Evolutionary conservation across 805 yeast genomes (phyloP), one percentile per base, ranked within the genome.

Genomic region (Huiozyma naganishii): DNA sequence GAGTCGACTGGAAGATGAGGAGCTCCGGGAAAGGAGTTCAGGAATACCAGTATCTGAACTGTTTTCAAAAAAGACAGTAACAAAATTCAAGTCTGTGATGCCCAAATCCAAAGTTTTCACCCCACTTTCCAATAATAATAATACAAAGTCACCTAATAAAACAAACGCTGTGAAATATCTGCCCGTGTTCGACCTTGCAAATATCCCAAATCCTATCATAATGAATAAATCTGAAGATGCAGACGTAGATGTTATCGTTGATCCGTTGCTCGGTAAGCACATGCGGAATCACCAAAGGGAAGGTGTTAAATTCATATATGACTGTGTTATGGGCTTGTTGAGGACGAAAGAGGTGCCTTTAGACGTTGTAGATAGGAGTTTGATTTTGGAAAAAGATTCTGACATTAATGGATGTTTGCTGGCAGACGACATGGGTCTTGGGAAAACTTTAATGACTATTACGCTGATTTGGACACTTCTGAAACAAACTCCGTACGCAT

Each of bases 401-500:
- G 59, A 55, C 39, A 50, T 63, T 12, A 52, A 64, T 37, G 97
- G 98, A 0, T 89, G 90, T 2, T 64, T 92, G 5, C 62, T 92
- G 37, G 98, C 98, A 0, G 98, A 92, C 62, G 97, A 90, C 53
- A 92, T 92, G 98, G 98, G 98, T 0, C 67, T 92, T 12, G 96
- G 96, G 2, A 84, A 84, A 54, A 89, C 97, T 0, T 63, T 92
- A 36, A 89, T 81, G 75, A 77, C 96, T 0, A 90, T 92, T 6
- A 58, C 95, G 0, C 59, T 87, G 36, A 71, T 90, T 4, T 87
- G 95, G 94, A 87, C 95, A 0, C 61, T 92, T 13, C 59, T 86
- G 13, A 80, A 74, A 49, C 87, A 83, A 51, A 72, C 75, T 11
- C 87, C 89, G 0, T 52, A 49, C 42, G 59, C 69, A 17, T 43